Conservation (phyloP, 2,329 filamentous ascomycete species). For the Beauveria sp. region DNA sequence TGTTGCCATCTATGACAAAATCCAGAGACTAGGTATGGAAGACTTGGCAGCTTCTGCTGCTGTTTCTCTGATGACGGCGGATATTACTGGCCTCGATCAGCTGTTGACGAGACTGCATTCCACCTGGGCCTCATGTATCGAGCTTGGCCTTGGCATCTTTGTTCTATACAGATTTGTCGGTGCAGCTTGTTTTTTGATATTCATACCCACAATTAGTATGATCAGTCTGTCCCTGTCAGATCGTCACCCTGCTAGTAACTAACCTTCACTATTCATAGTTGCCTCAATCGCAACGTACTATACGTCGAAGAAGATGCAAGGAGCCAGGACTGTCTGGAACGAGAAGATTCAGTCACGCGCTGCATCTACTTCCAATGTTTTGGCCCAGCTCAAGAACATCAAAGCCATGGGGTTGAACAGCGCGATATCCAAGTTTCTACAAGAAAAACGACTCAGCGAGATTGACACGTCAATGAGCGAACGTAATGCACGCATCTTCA, state of each 20-base stretch:
- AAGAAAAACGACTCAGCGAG: background rate
- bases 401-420: background rate
- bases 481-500: background rate
- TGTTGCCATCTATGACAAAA: conserved; percentile 1
- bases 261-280: background rate
- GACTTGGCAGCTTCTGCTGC: background rate
- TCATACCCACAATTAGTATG: background rate
- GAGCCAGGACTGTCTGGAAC: conserved; percentile 5
- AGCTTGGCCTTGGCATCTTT: conserved; percentile 3
- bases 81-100: background rate
- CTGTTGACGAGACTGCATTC: background rate
- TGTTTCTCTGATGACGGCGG: background rate
- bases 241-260: background rate
- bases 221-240: background rate
- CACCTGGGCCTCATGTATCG: background rate
- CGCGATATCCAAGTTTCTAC: background rate
- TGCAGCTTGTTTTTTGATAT: conserved; percentile 2
- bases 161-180: background rate
- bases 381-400: conserved; percentile 4
- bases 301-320: background rate
- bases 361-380: background rate
- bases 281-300: background rate
- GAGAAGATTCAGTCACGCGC: background rate
- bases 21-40: background rate
- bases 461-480: conserved; percentile 2